A percentile compares a stretch with the other conserved stretches of the same genome.
Conservation (phyloP, 2,329 filamentous ascomycete species). For the Talaromyces sp. region DNA sequence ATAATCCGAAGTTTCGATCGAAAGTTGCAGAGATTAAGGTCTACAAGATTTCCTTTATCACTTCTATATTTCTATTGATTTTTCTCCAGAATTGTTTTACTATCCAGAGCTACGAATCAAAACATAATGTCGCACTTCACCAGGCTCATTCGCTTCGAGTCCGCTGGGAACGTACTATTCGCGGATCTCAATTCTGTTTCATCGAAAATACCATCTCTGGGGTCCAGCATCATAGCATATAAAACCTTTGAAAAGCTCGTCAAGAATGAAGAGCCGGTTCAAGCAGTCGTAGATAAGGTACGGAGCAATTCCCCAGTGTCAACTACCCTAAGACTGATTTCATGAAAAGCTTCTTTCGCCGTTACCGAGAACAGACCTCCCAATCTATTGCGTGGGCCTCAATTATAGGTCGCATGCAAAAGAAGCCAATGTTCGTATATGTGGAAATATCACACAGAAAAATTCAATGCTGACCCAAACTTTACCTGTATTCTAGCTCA, state of each 20-base stretch:
- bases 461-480: background rate
- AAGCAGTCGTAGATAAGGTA: background rate
- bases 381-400: constrained; percentile 13
- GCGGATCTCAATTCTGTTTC: background rate
- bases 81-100: background rate
- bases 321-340: background rate
- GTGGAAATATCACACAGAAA: background rate
- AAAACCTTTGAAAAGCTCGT: background rate
- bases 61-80: background rate
- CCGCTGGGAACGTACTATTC: background rate
- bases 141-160: background rate
- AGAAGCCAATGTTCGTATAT: constrained; percentile 8
- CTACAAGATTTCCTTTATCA: background rate
- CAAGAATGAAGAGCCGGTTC: background rate
- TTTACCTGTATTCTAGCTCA: constrained; percentile 6
- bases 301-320: background rate
- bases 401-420: constrained; percentile 11
- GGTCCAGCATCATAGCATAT: background rate
- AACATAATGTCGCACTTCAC: background rate
- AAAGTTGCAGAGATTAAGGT: background rate
- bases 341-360: background rate
- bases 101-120: too few relatives aligned
- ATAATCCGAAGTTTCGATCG: background rate
- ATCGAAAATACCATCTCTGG: background rate
- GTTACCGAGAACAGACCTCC: constrained; percentile 2